phyloP scores from a whole-genome alignment of 2,329 filamentous ascomycete genomes.

The Biscogniauxia marginata region DNA sequence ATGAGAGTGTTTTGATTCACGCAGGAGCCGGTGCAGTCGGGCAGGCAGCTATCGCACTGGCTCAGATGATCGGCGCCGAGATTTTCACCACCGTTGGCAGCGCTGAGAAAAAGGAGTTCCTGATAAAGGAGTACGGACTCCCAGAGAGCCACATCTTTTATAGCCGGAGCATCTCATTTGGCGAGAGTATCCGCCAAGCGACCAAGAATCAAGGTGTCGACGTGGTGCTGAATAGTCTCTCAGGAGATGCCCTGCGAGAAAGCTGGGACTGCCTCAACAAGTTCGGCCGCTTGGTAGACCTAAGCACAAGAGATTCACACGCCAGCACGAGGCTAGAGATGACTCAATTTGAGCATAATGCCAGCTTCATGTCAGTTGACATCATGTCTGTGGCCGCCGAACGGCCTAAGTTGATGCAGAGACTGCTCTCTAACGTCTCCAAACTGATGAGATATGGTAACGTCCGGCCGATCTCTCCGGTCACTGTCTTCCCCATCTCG shows the following conservation, averaged over 20 bases:
- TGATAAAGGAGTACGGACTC: conserved; percentile 27
- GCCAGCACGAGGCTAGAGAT: conserved; percentile 43
- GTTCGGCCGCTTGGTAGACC: conserved; percentile 32
- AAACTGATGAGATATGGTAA: conserved; percentile 30
- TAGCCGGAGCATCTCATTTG: conserved; percentile 27
- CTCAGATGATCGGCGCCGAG: conserved; percentile 30
- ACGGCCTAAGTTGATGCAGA: conserved; percentile 27
- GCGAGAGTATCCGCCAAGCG: conserved; percentile 22
- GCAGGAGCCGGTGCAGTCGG: conserved; percentile 30
- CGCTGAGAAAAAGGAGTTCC: conserved; percentile 28
- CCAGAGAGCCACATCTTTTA: conserved; percentile 30
- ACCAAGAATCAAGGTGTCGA: conserved; percentile 26
- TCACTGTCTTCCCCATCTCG: conserved; percentile 35
- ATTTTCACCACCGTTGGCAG: conserved; percentile 29
- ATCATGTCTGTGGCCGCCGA: conserved; percentile 41
- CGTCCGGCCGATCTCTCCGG: conserved; percentile 32
- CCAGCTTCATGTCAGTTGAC: conserved; percentile 46
- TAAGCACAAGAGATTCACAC: conserved; percentile 25
- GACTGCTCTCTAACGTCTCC: conserved; percentile 27
- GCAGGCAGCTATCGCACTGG: conserved; percentile 29
- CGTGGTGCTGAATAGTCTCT: conserved; percentile 28
- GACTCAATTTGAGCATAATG: conserved; percentile 47
- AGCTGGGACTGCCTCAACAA: conserved; percentile 32
- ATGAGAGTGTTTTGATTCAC: conserved; percentile 29
- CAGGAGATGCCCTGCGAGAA: conserved; percentile 28